Evolutionary conservation across 495 filamentous ascomycete genomes (phyloP), one percentile per base, ranked within the genome.

Genomic region (Lophiotrema nucula): DNA sequence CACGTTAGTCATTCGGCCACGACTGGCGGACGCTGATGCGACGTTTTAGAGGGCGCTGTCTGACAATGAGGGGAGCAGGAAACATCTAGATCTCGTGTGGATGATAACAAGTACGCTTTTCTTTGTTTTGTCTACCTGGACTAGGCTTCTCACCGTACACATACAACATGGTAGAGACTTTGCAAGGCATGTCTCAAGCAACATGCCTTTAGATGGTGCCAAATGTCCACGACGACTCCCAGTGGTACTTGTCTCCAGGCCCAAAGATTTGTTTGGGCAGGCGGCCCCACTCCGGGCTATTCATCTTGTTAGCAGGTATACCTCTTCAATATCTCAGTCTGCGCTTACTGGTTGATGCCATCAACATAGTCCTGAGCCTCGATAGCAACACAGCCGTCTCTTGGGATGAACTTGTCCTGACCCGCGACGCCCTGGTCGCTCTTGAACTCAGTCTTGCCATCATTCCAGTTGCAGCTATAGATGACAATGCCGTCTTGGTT

Each of bases 361-460:
- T 72, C 69, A 21, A 72, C 70, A 53, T 60, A 70, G 28, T 64
- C 62, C 35, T 62, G 47, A 19, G 67, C 62, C 42, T 66, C 82
- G 44, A 85, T 79, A 2, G 81, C 82, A 4, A 84, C 64, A 51
- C 82, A 84, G 11, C 79, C 81, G 56, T 80, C 82, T 49, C 77
- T 74, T 44, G 73, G 70, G 1, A 82, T 77, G 61, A 74, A 74
- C 49, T 60, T 64, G 28, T 60, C 56, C 47, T 60, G 39, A 11
- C 61, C 61, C 16, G 22, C 21, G n/a, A 64, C 35, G 22, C 62
- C 50, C 68, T 70, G 41, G 58, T 68, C 46, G 60, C 61, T 68
- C 74, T 86, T 86, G 44, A 86, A 71, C 15, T 81, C 69, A 49
- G 82, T 72, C 49, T 55, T 47, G 5, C 65, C 70, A 60, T 51